Evolutionary conservation across 345 rosid species (phyloP).

Genomic region (Rhodomyrtus tomentosa): DNA sequence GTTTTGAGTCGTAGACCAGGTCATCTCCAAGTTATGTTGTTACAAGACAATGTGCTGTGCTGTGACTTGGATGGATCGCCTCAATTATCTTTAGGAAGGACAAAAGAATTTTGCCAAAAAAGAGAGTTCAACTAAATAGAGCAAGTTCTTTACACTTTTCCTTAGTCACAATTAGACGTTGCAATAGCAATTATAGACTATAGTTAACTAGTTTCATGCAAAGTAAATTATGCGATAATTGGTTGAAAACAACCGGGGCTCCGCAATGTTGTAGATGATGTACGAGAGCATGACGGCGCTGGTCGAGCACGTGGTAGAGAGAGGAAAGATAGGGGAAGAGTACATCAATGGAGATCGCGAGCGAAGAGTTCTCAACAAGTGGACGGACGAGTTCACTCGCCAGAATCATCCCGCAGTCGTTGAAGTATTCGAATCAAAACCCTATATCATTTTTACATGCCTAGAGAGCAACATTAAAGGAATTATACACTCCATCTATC

Average conservation of each 20-base stretch:
- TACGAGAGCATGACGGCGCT: conserved; percentile 44
- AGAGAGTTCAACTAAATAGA: not conserved
- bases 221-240: not conserved
- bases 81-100: not conserved
- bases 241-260: not conserved
- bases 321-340: conserved; percentile 23
- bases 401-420: conserved; percentile 54
- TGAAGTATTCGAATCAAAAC: conserved; percentile 17
- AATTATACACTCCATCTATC: not conserved
- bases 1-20: not conserved
- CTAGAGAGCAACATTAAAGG: not conserved
- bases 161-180: not conserved
- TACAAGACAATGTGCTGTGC: not conserved
- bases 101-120: not conserved
- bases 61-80: not conserved
- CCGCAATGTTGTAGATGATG: conserved; percentile 19
- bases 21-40: not conserved
- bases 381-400: conserved; percentile 31
- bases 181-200: not conserved
- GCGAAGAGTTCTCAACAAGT: conserved; percentile 17
- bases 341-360: conserved; percentile 5
- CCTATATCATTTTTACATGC: not conserved
- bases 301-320: conserved; percentile 26
- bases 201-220: not conserved
- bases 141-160: not conserved